Evolutionary conservation across 306 rosid genomes (phyloP).

Genomic region (Dalbergia cochinchinensis): DNA sequence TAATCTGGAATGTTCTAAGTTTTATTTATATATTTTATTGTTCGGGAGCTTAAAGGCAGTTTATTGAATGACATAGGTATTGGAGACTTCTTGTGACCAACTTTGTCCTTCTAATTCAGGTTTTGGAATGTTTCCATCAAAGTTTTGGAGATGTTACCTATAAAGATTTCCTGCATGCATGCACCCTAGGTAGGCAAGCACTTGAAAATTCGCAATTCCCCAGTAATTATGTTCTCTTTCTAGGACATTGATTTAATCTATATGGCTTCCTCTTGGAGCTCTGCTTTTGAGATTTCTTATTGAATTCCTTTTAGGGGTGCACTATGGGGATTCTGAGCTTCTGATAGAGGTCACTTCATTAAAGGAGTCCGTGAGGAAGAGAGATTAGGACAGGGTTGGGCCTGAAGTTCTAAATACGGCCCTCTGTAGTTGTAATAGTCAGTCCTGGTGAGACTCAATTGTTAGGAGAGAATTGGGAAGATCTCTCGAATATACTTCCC

Average conservation of each 20-base stretch:
- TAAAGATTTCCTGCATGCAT: constrained; percentile 71
- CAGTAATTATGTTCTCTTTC: constrained; percentile 11
- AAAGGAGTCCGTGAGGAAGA: too few species aligned
- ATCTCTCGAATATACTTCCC: too few species aligned
- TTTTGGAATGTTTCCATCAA: constrained; percentile 48
- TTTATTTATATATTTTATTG: constrained; percentile 20
- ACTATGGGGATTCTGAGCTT: background rate
- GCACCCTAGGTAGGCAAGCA: constrained; percentile 66
- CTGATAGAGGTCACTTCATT: too few species aligned
- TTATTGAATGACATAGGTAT: constrained; percentile 6
- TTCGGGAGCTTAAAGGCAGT: constrained; percentile 13
- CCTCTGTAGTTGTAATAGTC: too few species aligned
- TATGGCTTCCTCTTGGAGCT: constrained; percentile 5
- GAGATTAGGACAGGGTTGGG: too few species aligned
- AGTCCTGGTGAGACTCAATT: too few species aligned
- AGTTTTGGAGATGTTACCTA: constrained; percentile 53
- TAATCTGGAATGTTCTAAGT: background rate
- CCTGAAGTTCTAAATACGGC: too few species aligned
- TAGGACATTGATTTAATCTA: background rate
- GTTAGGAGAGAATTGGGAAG: too few species aligned
- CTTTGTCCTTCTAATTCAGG: constrained; percentile 56
- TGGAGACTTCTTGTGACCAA: constrained; percentile 34
- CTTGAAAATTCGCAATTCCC: constrained; percentile 18
- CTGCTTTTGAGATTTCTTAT: constrained; percentile 25
- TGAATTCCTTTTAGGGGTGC: background rate